phyloP scores from a whole-genome alignment of 2,329 filamentous ascomycete genomes.

The Arthroderma sp. region DNA sequence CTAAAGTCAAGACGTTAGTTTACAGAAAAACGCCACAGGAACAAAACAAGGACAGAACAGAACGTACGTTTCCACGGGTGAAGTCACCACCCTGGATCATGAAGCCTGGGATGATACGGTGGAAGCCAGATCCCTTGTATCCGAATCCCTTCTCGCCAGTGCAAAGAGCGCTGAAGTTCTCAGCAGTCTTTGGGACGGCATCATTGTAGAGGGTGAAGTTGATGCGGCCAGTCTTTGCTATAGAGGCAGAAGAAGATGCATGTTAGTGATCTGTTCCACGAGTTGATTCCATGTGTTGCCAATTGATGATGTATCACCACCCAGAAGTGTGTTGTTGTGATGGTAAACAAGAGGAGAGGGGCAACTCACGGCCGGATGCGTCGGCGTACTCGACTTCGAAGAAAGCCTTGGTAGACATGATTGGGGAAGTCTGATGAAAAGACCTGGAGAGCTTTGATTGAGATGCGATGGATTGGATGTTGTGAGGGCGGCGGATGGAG shows the following conservation, averaged over 20 bases:
- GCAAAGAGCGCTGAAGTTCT: constrained; percentile 79
- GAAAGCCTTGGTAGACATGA: constrained; percentile 64
- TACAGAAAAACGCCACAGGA: constrained; percentile 12
- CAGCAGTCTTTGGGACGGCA: constrained; percentile 73
- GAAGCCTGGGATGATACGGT: constrained; percentile 85
- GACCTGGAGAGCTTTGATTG: constrained; percentile 27
- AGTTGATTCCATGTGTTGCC: background rate
- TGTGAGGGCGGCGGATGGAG: constrained; percentile 16
- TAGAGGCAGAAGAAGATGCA: constrained; percentile 11
- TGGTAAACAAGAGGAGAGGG: constrained; percentile 5
- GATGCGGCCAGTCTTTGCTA: constrained; percentile 66
- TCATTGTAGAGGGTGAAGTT: constrained; percentile 81
- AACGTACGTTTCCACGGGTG: constrained; percentile 74
- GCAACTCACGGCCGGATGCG: constrained; percentile 40
- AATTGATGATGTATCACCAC: constrained; percentile 1
- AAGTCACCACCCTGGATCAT: constrained; percentile 97
- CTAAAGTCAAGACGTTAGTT: constrained; percentile 33
- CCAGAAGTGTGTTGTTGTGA: background rate
- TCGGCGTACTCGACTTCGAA: constrained; percentile 59
- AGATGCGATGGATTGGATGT: constrained; percentile 22
- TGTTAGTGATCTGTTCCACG: background rate
- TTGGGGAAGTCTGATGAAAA: constrained; percentile 55
- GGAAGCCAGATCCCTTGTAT: constrained; percentile 74
- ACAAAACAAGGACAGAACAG: background rate
- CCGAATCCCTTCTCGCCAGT: constrained; percentile 69